Evolutionary conservation across 129 eudicot species (phyloP).

Genomic region (Lonicera japonica): DNA sequence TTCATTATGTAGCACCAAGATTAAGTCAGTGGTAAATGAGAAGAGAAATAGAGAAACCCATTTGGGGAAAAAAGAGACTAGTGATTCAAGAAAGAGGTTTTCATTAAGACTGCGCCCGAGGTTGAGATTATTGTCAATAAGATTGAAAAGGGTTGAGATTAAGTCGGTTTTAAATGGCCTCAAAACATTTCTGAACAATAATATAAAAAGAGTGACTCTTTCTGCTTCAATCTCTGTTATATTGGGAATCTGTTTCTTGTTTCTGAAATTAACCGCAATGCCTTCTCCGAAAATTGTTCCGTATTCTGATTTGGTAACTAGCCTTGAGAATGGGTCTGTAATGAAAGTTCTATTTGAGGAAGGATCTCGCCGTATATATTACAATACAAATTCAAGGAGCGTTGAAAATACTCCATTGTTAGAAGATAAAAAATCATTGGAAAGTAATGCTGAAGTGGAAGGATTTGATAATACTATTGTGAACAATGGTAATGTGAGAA

Average conservation of each 20-base stretch:
- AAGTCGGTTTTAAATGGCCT: constrained; percentile 44
- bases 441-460: constrained; percentile 10
- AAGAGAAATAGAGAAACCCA: constrained; percentile 27
- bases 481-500: no score
- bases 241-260: constrained; percentile 71
- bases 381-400: constrained; percentile 33
- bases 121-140: constrained; percentile 47
- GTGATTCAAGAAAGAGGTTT: constrained; percentile 36
- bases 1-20: constrained; percentile 19
- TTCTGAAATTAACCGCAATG: constrained; percentile 38
- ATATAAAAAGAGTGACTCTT: constrained; percentile 47
- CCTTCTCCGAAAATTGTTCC: constrained; percentile 79
- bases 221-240: constrained; percentile 51
- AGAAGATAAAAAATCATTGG: constrained; percentile 18
- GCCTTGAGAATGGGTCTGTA: constrained; percentile 59
- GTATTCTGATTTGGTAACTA: constrained; percentile 68
- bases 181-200: constrained; percentile 51
- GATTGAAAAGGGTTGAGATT: constrained; percentile 46
- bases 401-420: constrained; percentile 16
- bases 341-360: constrained; percentile 80
- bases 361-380: constrained; percentile 80
- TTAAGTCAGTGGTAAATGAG: constrained; percentile 31
- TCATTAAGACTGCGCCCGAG: constrained; percentile 73
- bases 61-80: constrained; percentile 24
- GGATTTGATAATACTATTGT: constrained; percentile 14